Conservation (phyloP, 306 rosid genomes). For the Quercus wislizeni region DNA sequence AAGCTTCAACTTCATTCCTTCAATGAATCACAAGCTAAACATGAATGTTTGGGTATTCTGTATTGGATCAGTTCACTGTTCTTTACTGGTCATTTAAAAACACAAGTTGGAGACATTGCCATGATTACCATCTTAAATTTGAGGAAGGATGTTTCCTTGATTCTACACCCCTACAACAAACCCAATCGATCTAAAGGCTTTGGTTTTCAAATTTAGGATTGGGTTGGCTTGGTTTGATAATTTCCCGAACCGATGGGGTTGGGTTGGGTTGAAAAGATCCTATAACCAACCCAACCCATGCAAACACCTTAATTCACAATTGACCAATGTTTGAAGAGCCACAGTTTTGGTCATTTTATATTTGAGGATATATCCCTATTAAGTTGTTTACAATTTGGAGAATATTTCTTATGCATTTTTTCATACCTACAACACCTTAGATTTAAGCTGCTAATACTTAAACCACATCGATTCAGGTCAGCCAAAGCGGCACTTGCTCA, state of each 20-base stretch:
- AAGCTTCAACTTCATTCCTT: neutral
- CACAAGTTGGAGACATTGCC: neutral
- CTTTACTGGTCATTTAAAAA: neutral
- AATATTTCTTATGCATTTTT: neutral
- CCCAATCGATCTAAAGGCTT: neutral
- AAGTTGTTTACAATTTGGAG: neutral
- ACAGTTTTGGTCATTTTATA: neutral
- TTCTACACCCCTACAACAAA: neutral
- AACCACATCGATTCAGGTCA: slow-evolving; percentile 46
- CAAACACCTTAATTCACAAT: neutral
- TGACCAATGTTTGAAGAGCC: neutral
- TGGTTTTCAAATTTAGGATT: too few species aligned
- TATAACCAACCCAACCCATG: too few species aligned
- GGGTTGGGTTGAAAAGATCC: too few species aligned
- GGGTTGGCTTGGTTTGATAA: too few species aligned
- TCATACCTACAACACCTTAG: neutral
- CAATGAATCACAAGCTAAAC: neutral
- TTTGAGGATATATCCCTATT: neutral
- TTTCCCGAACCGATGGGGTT: too few species aligned
- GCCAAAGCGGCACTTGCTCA: slow-evolving; percentile 69
- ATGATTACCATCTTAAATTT: neutral
- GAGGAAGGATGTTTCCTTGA: neutral
- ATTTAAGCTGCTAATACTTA: slow-evolving; percentile 9
- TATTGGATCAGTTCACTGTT: neutral
- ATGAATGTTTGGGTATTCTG: neutral